phyloP scores from a whole-genome alignment of 1,284 basidiomycete genomes.

The Boletellus dicymbophilus region DNA sequence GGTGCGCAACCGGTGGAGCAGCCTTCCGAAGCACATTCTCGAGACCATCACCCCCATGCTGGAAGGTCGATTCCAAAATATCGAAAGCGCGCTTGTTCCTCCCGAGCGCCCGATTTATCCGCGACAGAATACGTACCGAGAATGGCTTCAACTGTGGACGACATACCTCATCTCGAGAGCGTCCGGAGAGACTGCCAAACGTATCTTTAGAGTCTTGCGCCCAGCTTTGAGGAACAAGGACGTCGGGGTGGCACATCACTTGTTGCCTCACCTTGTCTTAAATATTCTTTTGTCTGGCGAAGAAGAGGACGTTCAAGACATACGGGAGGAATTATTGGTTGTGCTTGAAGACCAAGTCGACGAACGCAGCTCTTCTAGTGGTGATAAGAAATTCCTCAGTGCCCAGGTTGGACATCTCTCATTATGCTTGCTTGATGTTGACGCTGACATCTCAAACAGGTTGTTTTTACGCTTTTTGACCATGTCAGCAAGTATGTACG shows the following conservation, averaged over 20 bases:
- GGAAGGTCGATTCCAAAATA: conserved; percentile 66
- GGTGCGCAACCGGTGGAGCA: conserved; percentile 76
- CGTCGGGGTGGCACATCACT: conserved; percentile 85
- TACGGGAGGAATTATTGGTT: conserved; percentile 77
- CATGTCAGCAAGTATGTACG: conserved; percentile 94
- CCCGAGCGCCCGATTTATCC: conserved; percentile 78
- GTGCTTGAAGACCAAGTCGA: conserved; percentile 91
- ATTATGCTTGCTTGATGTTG: not conserved
- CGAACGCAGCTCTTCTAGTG: conserved; percentile 52
- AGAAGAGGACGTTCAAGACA: conserved; percentile 60
- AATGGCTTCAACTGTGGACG: conserved; percentile 96
- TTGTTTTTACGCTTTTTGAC: conserved; percentile 93
- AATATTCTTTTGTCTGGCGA: conserved; percentile 83
- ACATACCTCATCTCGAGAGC: conserved; percentile 77
- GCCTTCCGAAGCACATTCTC: conserved; percentile 80
- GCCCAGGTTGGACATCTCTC: conserved; percentile 69
- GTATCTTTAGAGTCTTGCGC: conserved; percentile 82
- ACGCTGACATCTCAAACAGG: conserved; percentile 46
- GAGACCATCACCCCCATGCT: conserved; percentile 92
- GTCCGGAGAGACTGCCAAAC: conserved; percentile 56
- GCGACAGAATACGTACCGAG: conserved; percentile 79
- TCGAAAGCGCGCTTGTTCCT: conserved; percentile 37
- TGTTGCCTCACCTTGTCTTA: conserved; percentile 92
- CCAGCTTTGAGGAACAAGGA: conserved; percentile 87
- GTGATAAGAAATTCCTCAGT: conserved; percentile 82